Evolutionary conservation across 1,284 basidiomycete species (phyloP).

Genomic region (Kalmanozyma brasiliensis): DNA sequence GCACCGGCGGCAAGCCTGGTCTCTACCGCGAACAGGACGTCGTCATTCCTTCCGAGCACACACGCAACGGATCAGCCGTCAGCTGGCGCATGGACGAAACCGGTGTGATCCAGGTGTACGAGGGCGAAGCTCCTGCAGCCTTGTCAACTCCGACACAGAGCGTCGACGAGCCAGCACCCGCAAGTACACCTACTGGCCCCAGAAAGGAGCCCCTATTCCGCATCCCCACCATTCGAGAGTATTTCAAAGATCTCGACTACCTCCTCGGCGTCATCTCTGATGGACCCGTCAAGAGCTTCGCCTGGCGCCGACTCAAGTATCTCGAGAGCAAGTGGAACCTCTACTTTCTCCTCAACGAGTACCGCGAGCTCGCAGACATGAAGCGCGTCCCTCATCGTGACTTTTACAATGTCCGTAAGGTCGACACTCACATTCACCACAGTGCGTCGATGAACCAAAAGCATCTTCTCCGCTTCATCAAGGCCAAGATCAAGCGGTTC

Average conservation of each 20-base stretch:
- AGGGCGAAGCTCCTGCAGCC: constrained; percentile 35
- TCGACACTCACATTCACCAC: constrained; percentile 98
- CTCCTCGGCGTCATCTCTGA: constrained; percentile 76
- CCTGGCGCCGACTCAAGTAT: constrained; percentile 91
- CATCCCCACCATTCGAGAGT: constrained; percentile 88
- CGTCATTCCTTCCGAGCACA: constrained; percentile 51
- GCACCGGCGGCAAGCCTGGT: constrained; percentile 65
- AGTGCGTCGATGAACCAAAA: constrained; percentile 99
- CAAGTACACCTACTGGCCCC: constrained; percentile 10
- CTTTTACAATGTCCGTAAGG: constrained; percentile 96
- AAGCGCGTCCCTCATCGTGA: constrained; percentile 83
- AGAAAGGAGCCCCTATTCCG: constrained; percentile 74
- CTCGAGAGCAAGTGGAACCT: constrained; percentile 95
- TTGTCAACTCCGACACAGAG: constrained; percentile 24
- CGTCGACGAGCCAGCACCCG: constrained; percentile 35
- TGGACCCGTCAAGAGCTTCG: constrained; percentile 95
- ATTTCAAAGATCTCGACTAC: constrained; percentile 95
- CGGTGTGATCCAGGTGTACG: constrained; percentile 65
- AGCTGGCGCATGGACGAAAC: constrained; percentile 58
- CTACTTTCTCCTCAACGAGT: constrained; percentile 91
- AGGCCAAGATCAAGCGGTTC: constrained; percentile 89
- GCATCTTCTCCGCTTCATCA: constrained; percentile 98
- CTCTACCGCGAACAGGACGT: constrained; percentile 55
- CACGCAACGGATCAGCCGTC: constrained; percentile 32
- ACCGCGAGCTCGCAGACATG: constrained; percentile 94